A percentile compares a stretch with the other conserved stretches of the same genome.
These are phyloP conservation scores for Brettanomyces custersianus DNA, from an alignment of 805 yeast species.

Conservation along the genomic window DNA sequence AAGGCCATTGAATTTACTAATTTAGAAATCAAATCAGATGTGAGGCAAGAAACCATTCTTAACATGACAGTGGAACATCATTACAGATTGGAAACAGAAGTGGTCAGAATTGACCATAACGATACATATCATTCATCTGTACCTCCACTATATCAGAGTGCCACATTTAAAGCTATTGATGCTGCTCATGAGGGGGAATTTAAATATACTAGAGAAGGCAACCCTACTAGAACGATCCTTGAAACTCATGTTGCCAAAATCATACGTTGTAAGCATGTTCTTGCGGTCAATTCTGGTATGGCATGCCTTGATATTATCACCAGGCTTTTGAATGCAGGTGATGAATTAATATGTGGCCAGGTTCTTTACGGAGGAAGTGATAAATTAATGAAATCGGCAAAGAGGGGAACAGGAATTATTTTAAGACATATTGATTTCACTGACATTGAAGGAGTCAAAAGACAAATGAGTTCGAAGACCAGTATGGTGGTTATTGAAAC, in stretches of 20 bases:
- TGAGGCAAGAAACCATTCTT: background rate
- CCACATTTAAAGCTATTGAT: conserved; percentile 80
- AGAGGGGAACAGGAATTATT: conserved; percentile 51
- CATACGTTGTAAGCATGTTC: conserved; percentile 66
- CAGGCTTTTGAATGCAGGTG: conserved; percentile 70
- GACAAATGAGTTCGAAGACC: conserved; percentile 48
- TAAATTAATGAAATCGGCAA: conserved; percentile 65
- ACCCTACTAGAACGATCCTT: conserved; percentile 79
- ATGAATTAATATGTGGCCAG: conserved; percentile 87
- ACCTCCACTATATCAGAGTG: conserved; percentile 85
- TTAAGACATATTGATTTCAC: conserved; percentile 81
- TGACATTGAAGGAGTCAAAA: conserved; percentile 47
- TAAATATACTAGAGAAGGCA: conserved; percentile 86
- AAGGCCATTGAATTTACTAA: too few species aligned
- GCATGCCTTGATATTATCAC: conserved; percentile 74
- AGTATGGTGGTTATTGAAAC: conserved; percentile 77
- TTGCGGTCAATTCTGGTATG: conserved; percentile 89
- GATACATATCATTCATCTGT: conserved; percentile 76
- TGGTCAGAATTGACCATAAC: conserved; percentile 48
- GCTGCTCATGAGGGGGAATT: conserved; percentile 69
- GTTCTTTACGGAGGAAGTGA: conserved; percentile 94
- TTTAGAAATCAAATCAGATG: too few species aligned
- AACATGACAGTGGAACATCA: background rate
- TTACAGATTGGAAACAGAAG: conserved; percentile 40
- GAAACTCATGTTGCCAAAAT: conserved; percentile 71